Evolutionary conservation across 495 filamentous ascomycete genomes (phyloP).

Genomic region (Parmelia sp.): DNA sequence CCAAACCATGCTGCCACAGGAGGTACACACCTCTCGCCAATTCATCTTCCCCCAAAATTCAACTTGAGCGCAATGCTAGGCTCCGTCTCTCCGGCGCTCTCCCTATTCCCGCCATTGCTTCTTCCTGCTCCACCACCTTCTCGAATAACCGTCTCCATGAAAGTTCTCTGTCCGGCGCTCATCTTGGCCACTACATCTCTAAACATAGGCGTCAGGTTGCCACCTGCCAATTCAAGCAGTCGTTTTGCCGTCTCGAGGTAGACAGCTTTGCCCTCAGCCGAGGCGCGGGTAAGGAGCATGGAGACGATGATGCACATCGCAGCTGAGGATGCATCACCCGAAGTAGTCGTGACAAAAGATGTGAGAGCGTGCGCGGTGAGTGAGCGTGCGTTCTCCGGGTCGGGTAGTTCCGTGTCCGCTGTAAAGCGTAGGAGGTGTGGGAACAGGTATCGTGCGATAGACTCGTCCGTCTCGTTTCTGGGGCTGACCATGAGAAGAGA

Average conservation of each 20-base stretch:
- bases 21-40: background rate
- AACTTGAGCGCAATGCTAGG: slow-evolving; percentile 93
- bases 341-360: slow-evolving; percentile 53
- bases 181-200: slow-evolving; percentile 66
- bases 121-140: slow-evolving; percentile 44
- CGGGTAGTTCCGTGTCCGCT: slow-evolving; percentile 45
- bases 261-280: slow-evolving; percentile 35
- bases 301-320: slow-evolving; percentile 72
- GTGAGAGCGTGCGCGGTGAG: slow-evolving; percentile 68
- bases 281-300: slow-evolving; percentile 67
- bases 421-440: slow-evolving; percentile 73
- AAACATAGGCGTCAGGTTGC: slow-evolving; percentile 64
- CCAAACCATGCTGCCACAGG: background rate
- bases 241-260: slow-evolving; percentile 66
- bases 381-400: slow-evolving; percentile 65
- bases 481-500: slow-evolving; percentile 66
- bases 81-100: slow-evolving; percentile 39
- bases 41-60: slow-evolving; percentile 54
- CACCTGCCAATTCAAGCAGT: slow-evolving; percentile 75
- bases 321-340: slow-evolving; percentile 47
- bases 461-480: slow-evolving; percentile 62
- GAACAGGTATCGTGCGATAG: slow-evolving; percentile 65
- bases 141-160: slow-evolving; percentile 78
- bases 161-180: slow-evolving; percentile 60
- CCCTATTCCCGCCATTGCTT: slow-evolving; percentile 30